phyloP scores from a whole-genome alignment of 2,329 filamentous ascomycete genomes.

The Sarocladium oryzae region DNA sequence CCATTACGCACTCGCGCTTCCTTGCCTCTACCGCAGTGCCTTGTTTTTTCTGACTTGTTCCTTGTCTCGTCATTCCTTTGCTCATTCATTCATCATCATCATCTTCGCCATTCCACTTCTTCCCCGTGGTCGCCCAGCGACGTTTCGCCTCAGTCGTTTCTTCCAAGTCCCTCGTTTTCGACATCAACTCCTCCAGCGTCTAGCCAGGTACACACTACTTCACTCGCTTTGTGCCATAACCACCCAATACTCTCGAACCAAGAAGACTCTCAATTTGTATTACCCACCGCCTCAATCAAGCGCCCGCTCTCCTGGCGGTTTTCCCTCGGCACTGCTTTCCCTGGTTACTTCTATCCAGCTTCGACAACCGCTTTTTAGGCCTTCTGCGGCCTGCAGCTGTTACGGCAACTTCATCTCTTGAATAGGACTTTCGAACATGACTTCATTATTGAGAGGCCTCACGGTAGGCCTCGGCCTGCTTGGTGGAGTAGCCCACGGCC shows the following conservation, averaged over 20 bases:
- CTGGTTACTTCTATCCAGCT: too few species aligned
- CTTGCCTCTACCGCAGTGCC: neutral
- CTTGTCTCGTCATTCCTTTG: neutral
- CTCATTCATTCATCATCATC: constrained; percentile 4
- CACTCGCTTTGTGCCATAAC: neutral
- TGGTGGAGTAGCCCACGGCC: neutral
- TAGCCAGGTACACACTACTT: neutral
- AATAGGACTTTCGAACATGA: neutral
- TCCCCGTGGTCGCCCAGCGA: neutral
- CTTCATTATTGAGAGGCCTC: constrained; percentile 4
- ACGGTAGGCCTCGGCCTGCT: constrained; percentile 5
- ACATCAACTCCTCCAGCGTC: neutral
- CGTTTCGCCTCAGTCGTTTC: neutral
- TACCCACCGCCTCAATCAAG: too few species aligned
- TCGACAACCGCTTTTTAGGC: neutral
- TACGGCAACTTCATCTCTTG: neutral
- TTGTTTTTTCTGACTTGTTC: constrained; percentile 1
- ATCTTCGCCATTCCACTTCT: neutral
- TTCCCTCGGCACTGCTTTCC: too few species aligned
- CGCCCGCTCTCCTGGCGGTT: too few species aligned
- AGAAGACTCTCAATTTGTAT: too few species aligned
- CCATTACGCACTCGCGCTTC: constrained; percentile 6
- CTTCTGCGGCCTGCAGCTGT: neutral
- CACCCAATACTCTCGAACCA: too few species aligned
- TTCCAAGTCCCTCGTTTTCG: neutral